Base-by-base conservation (phyloP, 495 filamentous ascomycete species). In the Penicillium turbatum region DNA sequence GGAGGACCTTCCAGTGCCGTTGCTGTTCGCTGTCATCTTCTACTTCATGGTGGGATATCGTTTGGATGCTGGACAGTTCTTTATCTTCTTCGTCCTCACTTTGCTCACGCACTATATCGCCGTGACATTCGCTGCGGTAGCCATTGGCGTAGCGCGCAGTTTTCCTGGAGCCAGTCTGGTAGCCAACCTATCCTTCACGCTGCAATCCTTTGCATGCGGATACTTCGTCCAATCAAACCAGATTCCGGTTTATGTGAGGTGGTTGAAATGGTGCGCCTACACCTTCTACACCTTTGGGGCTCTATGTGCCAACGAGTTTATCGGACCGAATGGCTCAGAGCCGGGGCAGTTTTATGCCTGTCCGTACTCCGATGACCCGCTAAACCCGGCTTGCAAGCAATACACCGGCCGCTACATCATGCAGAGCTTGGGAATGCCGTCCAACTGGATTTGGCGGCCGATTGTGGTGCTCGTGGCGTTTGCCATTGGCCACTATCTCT, bases 1-100 rank as follows among this genome's bases (percentile, higher is more conserved):
- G 0, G 87, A 90, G 60, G 87, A 90, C 63, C 46, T 89, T 16
- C 80, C 81, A 6, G 83, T 87, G 6, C 86, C 86, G 0, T 68
- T 89, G 19, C 56, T 88, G 5, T 90, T 84, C 49, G 79, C 78
- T 21, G 63, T 82, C 42, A 86, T 88, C 5, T 87, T 77, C 62
- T 90, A 90, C 62, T 89, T 87, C 64, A 88, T 89, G 83, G 81
- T 80, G 32, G 87, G 86, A 34, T 88, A 88, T 60, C 79, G 85
- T 31, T 63, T 73, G 2, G 71, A 81, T 12, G 79, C 75, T 2
- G 62, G 48, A 1, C 81, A 85, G 39, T 89, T 87, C 61, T 84
- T 90, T 51, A 81, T 78, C 5, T 90, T 88, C 64, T 83, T 89
- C 51, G 64, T 74, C 6, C 64, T 89, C 27, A 72, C 79, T 0